These are phyloP conservation scores for Leccinum uliginosum DNA, from an alignment of 768 basidiomycete species.

Conservation along the genomic window DNA sequence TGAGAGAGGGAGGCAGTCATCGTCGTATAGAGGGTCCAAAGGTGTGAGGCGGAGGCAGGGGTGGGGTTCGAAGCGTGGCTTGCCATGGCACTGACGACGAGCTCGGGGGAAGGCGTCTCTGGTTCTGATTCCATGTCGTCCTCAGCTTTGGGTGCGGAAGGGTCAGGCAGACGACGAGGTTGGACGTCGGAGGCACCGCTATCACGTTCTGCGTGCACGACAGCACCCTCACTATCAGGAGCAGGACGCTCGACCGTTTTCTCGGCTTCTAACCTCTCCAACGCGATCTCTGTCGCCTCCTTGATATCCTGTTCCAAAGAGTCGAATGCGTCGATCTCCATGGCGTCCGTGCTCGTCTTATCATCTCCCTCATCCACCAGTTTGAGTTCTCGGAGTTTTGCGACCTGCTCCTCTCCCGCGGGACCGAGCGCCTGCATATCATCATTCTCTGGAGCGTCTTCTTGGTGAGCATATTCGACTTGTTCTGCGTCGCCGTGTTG, in stretches of 20 bases:
- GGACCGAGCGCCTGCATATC: conserved; percentile 89
- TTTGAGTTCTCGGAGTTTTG: conserved; percentile 76
- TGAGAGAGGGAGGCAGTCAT: conserved; percentile 90
- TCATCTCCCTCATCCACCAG: conserved; percentile 61
- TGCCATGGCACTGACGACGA: conserved; percentile 19
- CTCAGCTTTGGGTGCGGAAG: conserved; percentile 29
- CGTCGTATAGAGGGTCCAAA: conserved; percentile 92
- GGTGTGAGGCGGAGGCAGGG: conserved; percentile 45
- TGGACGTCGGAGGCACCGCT: neutral
- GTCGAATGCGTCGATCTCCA: conserved; percentile 44
- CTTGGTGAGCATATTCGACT: conserved; percentile 65
- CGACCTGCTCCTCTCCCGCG: conserved; percentile 77
- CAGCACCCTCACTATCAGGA: conserved; percentile 42
- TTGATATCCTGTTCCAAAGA: conserved; percentile 21
- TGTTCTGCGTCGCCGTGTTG: conserved; percentile 41
- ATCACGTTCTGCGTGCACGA: conserved; percentile 34
- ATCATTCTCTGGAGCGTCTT: conserved; percentile 59
- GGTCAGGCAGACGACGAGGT: conserved; percentile 19
- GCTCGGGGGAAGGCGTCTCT: conserved; percentile 16
- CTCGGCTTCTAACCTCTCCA: conserved; percentile 25
- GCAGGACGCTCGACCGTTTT: conserved; percentile 23
- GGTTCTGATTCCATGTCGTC: conserved; percentile 18
- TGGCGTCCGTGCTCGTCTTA: conserved; percentile 34
- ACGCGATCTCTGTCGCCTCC: conserved; percentile 20
- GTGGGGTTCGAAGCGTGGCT: conserved; percentile 21